Base-by-base conservation (phyloP, 495 filamentous ascomycete species). In the Thermothielavioides terrestris region DNA sequence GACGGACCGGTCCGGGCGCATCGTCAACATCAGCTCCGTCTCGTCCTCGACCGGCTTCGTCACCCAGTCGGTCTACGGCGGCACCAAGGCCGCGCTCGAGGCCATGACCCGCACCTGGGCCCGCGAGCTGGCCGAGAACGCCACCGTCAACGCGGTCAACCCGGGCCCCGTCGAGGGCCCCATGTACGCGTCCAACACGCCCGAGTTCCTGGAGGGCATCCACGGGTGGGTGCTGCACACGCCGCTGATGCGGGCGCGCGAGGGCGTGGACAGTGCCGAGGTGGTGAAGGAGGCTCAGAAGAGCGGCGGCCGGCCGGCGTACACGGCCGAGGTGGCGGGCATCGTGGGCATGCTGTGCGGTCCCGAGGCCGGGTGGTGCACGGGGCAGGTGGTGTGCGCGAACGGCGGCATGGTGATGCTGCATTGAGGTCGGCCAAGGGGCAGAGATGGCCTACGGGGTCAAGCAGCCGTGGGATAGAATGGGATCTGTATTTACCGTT, bases 41-140 rank as follows among this genome's bases (percentile, higher is more conserved):
- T 77, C 82, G 5, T 77, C 84, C 1, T 75, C 74, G 4, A 63
- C 83, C 10, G 88, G 89, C 0, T 88, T 87, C 66, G 60, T 71
- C 2, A 77, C 73, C 6, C 86, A 92, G 65, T 77, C 77, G 6
- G 79, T 94, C 27, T 96, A 95, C 61, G 87, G 85, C 32, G 89
- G 88, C 3, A 91, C 84, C 55, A 96, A 96, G 66, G 89, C 85
- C 0, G 89, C 90, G 0, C 58, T 95, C 27, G 90, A 96, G 54
- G 78, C 84, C n/a, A 92, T 95, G 89, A 94, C 89, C 10, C 75
- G 90, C 8, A 89, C 86, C 2, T 96, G 89, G 90, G 72, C 82
- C 0, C 75, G 86, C 17, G 90, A 96, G 68, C 69, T 96, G 30
- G 72, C 80, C 2, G 84, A 92, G 62, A 70, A 80, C 7, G 77